Evolutionary conservation across 768 basidiomycete species (phyloP).

Genomic region (Tricholoma bakamatsutake): DNA sequence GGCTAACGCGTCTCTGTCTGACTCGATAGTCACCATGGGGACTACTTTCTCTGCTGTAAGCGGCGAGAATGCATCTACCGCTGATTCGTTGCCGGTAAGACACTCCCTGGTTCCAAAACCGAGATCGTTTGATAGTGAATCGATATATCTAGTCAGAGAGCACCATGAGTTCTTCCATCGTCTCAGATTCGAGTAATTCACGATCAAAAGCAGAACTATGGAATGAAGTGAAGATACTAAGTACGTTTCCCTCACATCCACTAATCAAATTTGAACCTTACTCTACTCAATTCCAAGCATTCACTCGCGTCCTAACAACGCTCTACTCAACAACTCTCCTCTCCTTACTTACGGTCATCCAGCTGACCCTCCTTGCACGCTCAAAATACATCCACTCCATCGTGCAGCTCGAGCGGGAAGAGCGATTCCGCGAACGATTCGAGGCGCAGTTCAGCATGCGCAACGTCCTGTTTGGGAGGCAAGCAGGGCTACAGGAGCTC

Average conservation of each 20-base stretch:
- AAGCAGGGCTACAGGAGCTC: constrained; percentile 19
- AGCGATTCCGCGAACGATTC: constrained; percentile 41
- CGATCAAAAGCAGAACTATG: constrained; percentile 80
- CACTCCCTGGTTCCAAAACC: neutral
- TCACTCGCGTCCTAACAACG: constrained; percentile 83
- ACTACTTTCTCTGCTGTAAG: neutral
- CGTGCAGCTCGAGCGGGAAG: constrained; percentile 53
- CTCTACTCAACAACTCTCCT: constrained; percentile 85
- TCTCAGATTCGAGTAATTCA: constrained; percentile 27
- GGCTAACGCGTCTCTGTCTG: constrained; percentile 25
- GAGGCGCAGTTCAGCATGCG: constrained; percentile 34
- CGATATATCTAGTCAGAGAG: constrained; percentile 26
- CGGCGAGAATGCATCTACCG: constrained; percentile 15
- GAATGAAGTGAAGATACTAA: constrained; percentile 88
- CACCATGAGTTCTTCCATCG: constrained; percentile 23
- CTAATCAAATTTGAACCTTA: neutral
- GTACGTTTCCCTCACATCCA: constrained; percentile 29
- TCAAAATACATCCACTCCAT: constrained; percentile 73
- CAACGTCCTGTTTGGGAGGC: constrained; percentile 29
- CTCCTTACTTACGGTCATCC: constrained; percentile 78
- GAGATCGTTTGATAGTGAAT: neutral
- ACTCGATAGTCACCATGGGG: constrained; percentile 23
- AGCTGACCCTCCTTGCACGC: constrained; percentile 81
- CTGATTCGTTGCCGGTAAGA: constrained; percentile 14
- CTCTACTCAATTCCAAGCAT: constrained; percentile 40